Evolutionary conservation across 768 basidiomycete genomes (phyloP), one percentile per base, ranked within the genome.

Genomic region (Mycena metata): DNA sequence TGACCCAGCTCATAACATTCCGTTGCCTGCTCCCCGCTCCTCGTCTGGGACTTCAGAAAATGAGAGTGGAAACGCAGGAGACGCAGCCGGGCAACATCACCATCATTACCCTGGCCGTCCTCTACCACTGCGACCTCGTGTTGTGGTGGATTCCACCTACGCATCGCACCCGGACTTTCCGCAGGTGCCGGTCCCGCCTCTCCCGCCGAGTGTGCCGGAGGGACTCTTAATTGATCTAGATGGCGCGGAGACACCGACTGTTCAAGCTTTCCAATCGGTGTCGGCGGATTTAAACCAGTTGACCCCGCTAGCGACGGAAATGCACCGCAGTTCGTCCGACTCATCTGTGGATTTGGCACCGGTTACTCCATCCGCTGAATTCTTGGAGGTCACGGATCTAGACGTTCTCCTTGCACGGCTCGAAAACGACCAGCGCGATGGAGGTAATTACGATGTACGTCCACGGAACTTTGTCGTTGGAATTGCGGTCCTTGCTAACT

Each of bases 371-470:
- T 30, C 69, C 61, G 60, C 60, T 30, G 71, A 64, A 21, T 77
- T 76, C 45, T 74, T 79, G 21, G 80, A 86, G 41, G 77, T 85
- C 65, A 89, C 91, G 19, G 91, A 92, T 73, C 81, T 94, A 57
- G 90, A 90, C 74, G 77, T 90, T 13, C 79, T 92, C 24, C 83
- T 89, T 17, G 84, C 90, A 26, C 83, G 83, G 23, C 75, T 92
- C n/a, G 84, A 85, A 23, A 83, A 84, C 21, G 80, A 82, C 41
- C 75, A 72, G 7, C 77, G 73, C 52, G 83, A 87, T 70, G 88
- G 88, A 19, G 74, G 82, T 17, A 83, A 90, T 73, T 91, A 91
- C 77, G 91, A 93, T 77, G 92, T 91, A 78, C 71, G 68, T 71
- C 64, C 39, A 2, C 39, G 39, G 15, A 9, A 39, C 39, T 35